phyloP scores from a whole-genome alignment of 352 stramenopile species.

The Phytophthora boehmeriae region DNA sequence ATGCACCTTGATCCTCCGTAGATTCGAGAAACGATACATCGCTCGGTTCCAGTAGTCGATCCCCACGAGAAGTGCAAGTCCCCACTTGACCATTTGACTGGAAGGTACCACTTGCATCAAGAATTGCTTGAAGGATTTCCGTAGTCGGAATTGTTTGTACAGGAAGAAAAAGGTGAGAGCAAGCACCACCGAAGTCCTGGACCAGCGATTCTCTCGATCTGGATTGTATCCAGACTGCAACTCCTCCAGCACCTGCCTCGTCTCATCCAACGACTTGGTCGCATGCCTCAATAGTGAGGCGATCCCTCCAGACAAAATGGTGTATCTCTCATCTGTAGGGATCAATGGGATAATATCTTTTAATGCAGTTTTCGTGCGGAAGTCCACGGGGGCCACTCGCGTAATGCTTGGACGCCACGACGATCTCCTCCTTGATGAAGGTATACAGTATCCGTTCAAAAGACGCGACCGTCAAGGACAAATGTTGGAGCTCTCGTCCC shows the following conservation, averaged over 20 bases:
- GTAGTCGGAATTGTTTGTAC: constrained; percentile 75
- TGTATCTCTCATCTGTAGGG: constrained; percentile 78
- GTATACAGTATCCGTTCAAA: constrained; percentile 88
- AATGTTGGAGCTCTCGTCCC: constrained; percentile 83
- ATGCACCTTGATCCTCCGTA: constrained; percentile 86
- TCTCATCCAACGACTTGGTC: constrained; percentile 85
- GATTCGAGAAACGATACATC: constrained; percentile 83
- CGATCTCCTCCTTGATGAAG: constrained; percentile 90
- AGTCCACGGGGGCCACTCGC: constrained; percentile 62
- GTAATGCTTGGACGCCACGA: constrained; percentile 78
- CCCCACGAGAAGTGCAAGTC: constrained; percentile 49
- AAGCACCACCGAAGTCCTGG: constrained; percentile 68
- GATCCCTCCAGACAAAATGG: constrained; percentile 80
- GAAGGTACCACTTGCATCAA: constrained; percentile 71
- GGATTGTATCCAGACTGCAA: constrained; percentile 86
- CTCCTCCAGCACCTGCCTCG: constrained; percentile 74
- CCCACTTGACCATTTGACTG: constrained; percentile 65
- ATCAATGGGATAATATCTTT: constrained; percentile 91
- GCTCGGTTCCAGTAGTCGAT: constrained; percentile 82
- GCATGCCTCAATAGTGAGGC: constrained; percentile 81
- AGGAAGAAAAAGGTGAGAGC: constrained; percentile 59
- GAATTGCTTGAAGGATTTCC: constrained; percentile 74
- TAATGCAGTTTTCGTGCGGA: constrained; percentile 79
- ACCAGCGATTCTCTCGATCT: constrained; percentile 86
- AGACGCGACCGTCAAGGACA: constrained; percentile 84